Evolutionary conservation across 2,329 filamentous ascomycete species (phyloP), one percentile per base, ranked within the genome.

Genomic region (Pseudogymnoascus sp.): DNA sequence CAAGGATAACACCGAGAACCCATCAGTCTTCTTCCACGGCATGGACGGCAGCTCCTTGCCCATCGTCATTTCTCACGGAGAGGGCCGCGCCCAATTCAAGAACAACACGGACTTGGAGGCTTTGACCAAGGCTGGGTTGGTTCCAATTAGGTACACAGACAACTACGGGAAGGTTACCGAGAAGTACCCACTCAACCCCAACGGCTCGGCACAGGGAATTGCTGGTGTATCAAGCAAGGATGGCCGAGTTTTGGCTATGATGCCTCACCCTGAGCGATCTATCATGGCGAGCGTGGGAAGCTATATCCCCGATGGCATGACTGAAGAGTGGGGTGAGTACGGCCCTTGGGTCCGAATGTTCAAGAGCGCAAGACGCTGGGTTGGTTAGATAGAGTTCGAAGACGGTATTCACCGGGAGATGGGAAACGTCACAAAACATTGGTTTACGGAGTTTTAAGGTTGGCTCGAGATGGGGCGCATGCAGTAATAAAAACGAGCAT

Each of bases 31-130:
- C 83, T 82, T 97, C 68, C 83, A 93, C 75, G 91, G 90, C 72
- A 96, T 98, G 93, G 78, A 85, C 69, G 90, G 90, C 63, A 90
- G 89, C 4, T 84, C 85, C 2, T 81, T 98, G 6, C 93, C 93
- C 34, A 95, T 97, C 67, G 90, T 88, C 21, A 90, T 93, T 14
- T 92, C 92, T 0, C 93, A 98, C 77, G 93, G 92, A 60, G 93
- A 99, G 77, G 95, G 95, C 13, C 86, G 91, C 34, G 95, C 93
- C 13, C 79, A 80, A 6, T 93, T 93, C 74, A 75, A 79, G 2
- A 80, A 80, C n/a, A 78, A 80, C 10, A 79, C 81, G 14, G 78
- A 79, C 61, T 75, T 83, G 16, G 76, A 81, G 65, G 76, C 77
- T 1, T 81, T 96, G 63, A 81, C 86, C 60, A 81, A 83, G 41